Conservation (phyloP, 2,329 filamentous ascomycete species). For the Gnomoniopsis sp. region DNA sequence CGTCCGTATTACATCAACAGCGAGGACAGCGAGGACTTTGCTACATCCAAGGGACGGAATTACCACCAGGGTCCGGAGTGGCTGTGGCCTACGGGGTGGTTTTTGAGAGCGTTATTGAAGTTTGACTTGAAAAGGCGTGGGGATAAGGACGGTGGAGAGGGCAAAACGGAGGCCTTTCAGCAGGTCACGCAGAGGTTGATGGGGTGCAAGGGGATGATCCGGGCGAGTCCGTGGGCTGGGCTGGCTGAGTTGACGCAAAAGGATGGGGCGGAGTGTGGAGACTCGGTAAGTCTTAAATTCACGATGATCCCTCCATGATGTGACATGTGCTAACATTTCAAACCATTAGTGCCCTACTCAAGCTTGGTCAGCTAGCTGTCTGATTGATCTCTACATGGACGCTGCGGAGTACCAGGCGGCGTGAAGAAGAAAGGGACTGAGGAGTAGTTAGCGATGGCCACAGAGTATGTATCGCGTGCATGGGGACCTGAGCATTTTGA, state of each 20-base stretch:
- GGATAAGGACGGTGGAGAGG: slow-evolving; percentile 46
- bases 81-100: slow-evolving; percentile 97
- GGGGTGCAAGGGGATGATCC: slow-evolving; percentile 82
- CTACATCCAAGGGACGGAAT: slow-evolving; percentile 90
- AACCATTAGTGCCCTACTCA: slow-evolving; percentile 78
- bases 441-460: neutral
- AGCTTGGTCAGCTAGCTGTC: slow-evolving; percentile 90
- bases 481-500: too few relatives aligned
- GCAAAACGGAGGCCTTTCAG: slow-evolving; percentile 84
- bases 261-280: slow-evolving; percentile 75
- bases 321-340: neutral
- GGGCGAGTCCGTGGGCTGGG: slow-evolving; percentile 80
- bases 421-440: slow-evolving; percentile 7
- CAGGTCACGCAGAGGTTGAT: slow-evolving; percentile 81
- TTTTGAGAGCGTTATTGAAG: slow-evolving; percentile 83
- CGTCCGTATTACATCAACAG: slow-evolving; percentile 92
- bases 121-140: slow-evolving; percentile 78
- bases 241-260: slow-evolving; percentile 92
- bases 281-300: slow-evolving; percentile 66
- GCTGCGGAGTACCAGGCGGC: slow-evolving; percentile 55
- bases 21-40: slow-evolving; percentile 87
- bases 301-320: neutral
- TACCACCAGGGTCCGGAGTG: slow-evolving; percentile 98
- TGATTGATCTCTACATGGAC: slow-evolving; percentile 96
- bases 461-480: neutral